phyloP scores from a whole-genome alignment of 1,284 basidiomycete species.

The Phenoliferia sp. region DNA sequence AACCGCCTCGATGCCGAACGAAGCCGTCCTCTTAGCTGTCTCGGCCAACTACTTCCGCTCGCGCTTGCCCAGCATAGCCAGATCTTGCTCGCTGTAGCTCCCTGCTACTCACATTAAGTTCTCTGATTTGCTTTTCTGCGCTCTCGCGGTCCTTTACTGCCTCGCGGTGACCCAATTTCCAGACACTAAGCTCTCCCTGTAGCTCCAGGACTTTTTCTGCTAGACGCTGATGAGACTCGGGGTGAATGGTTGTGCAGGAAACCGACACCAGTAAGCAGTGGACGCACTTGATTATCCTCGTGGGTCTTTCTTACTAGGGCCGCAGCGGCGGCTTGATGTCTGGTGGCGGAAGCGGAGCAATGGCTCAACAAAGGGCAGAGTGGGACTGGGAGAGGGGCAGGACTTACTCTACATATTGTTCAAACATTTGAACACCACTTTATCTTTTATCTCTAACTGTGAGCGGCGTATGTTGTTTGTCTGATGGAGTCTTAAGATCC shows the following conservation, averaged over 20 bases:
- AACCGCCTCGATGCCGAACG: too few species aligned
- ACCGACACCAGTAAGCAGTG: background rate
- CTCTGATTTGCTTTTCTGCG: conserved; percentile 19
- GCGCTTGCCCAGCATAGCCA: too few species aligned
- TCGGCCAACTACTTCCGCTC: too few species aligned
- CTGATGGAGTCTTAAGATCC: too few species aligned
- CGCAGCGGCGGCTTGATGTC: background rate
- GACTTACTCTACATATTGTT: background rate
- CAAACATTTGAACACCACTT: background rate
- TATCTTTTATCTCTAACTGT: too few species aligned
- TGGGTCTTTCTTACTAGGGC: background rate
- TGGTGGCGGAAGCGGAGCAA: background rate
- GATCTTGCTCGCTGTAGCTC: background rate
- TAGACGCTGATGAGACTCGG: background rate
- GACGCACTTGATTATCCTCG: background rate
- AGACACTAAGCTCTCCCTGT: conserved; percentile 10
- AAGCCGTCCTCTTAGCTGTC: too few species aligned
- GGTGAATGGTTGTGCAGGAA: too few species aligned
- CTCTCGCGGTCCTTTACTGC: background rate
- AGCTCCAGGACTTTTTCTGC: background rate
- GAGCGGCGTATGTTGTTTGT: too few species aligned
- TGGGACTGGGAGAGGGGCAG: background rate
- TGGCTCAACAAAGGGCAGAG: background rate
- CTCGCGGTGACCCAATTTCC: conserved; percentile 13
- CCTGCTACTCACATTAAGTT: background rate